Evolutionary conservation across 78 protist genomes (phyloP).

Genomic region (Polysphondylium violaceum): DNA sequence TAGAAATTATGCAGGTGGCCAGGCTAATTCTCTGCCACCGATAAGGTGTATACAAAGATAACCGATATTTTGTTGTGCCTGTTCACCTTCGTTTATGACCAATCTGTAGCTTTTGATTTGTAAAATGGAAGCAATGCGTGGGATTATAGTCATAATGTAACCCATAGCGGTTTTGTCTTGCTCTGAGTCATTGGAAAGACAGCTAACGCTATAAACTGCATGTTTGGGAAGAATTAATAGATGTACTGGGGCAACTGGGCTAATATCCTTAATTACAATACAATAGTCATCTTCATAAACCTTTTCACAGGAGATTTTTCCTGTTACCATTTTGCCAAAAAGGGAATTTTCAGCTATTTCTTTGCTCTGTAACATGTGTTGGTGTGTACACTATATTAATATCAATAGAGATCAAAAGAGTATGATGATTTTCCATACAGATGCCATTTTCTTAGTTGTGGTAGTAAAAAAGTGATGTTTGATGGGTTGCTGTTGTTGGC

Average conservation of each 20-base stretch:
- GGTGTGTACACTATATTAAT: too few species aligned
- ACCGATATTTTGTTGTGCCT: constrained; percentile 49
- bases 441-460: constrained; percentile 27
- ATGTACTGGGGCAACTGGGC: constrained; percentile 70
- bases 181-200: constrained; percentile 8
- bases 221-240: constrained; percentile 37
- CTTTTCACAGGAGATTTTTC: constrained; percentile 51
- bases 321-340: constrained; percentile 65
- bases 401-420: background rate
- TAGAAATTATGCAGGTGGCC: too few species aligned
- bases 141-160: constrained; percentile 42
- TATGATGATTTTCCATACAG: background rate
- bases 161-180: constrained; percentile 18
- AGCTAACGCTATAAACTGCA: constrained; percentile 46
- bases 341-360: constrained; percentile 30
- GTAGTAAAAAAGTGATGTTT: background rate
- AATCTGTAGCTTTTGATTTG: constrained; percentile 33
- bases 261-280: constrained; percentile 59
- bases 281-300: constrained; percentile 68
- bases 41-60: constrained; percentile 52
- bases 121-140: constrained; percentile 23
- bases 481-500: too few species aligned
- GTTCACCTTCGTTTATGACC: constrained; percentile 55
- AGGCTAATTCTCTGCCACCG: constrained; percentile 51
- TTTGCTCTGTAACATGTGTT: background rate